phyloP scores from a whole-genome alignment of 495 filamentous ascomycete genomes.

The Xylaria longipes region DNA sequence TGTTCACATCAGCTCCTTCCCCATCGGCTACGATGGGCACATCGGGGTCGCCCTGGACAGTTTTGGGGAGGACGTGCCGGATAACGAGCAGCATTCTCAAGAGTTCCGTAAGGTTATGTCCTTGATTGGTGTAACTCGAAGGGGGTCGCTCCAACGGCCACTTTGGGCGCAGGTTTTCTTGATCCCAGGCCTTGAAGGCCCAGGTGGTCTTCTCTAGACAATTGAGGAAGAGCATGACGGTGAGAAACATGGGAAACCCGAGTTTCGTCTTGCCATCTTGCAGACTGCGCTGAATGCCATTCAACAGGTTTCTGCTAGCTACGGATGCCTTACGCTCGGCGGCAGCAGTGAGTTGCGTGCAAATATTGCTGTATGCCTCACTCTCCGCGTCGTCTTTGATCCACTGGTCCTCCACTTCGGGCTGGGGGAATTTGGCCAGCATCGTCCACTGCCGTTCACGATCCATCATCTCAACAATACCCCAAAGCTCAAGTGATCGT shows the following conservation, averaged over 20 bases:
- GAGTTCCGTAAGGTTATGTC: conserved; percentile 73
- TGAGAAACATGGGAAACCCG: conserved; percentile 75
- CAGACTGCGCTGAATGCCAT: conserved; percentile 77
- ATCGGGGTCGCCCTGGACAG: conserved; percentile 55
- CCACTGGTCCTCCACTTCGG: conserved; percentile 38
- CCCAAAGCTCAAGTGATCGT: conserved; percentile 76
- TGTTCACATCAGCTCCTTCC: conserved; percentile 55
- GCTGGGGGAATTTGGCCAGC: conserved; percentile 41
- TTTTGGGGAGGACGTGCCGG: conserved; percentile 71
- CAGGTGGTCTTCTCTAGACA: conserved; percentile 86
- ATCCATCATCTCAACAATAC: conserved; percentile 75
- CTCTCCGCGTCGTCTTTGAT: conserved; percentile 51
- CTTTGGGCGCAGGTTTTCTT: conserved; percentile 57
- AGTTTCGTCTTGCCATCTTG: conserved; percentile 73
- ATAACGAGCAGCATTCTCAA: conserved; percentile 77
- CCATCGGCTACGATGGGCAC: conserved; percentile 62
- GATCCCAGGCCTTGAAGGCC: conserved; percentile 77
- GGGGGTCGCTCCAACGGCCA: conserved; percentile 80
- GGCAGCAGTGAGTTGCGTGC: conserved; percentile 74
- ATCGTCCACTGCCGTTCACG: conserved; percentile 72
- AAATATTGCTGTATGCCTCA: conserved; percentile 59
- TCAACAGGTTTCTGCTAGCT: conserved; percentile 71
- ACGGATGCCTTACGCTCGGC: conserved; percentile 73
- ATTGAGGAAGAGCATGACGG: conserved; percentile 74
- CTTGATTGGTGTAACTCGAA: conserved; percentile 69